phyloP scores from a whole-genome alignment of 192 early-diverging fungal genomes.

The Cladochytrium replicatum region DNA sequence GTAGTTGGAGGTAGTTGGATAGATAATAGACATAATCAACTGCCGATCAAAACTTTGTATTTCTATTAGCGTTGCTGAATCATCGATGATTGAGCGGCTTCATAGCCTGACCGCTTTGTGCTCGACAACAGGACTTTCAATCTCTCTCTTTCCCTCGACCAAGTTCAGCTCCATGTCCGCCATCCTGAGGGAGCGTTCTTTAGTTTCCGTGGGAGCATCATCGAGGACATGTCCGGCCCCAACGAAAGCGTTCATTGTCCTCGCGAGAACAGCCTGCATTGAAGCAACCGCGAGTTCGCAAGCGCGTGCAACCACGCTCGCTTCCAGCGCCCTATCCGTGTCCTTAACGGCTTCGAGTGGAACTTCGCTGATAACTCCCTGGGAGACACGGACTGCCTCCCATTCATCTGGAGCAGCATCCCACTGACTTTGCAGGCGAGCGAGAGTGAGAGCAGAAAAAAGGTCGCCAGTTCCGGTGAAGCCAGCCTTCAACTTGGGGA shows the following conservation, averaged over 20 bases:
- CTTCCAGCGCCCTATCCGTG: too few species aligned
- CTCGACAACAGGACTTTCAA: slow-evolving; percentile 37
- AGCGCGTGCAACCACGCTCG: too few species aligned
- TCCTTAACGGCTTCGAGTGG: slow-evolving; percentile 7
- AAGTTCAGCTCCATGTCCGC: slow-evolving; percentile 60
- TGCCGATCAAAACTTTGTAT: too few species aligned
- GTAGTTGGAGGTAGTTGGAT: too few species aligned
- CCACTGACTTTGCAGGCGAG: slow-evolving; percentile 50
- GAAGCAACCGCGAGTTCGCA: slow-evolving; percentile 59
- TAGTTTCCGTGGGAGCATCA: not conserved
- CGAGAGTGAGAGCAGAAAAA: slow-evolving; percentile 65
- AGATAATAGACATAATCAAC: too few species aligned
- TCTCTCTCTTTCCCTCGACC: slow-evolving; percentile 53
- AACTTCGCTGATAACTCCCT: slow-evolving; percentile 14
- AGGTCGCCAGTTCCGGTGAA: slow-evolving; percentile 94
- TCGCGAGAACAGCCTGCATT: slow-evolving; percentile 58
- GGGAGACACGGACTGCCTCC: slow-evolving; percentile 1
- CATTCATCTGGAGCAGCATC: slow-evolving; percentile 15
- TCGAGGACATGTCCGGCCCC: slow-evolving; percentile 13
- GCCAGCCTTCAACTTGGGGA: slow-evolving; percentile 61
- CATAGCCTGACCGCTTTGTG: slow-evolving; percentile 26
- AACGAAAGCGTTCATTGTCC: slow-evolving; percentile 28
- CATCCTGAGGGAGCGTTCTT: slow-evolving; percentile 13
- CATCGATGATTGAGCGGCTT: too few species aligned
- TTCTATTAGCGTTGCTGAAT: too few species aligned